These are phyloP conservation scores for Sanghuangporus weigelae DNA, from an alignment of 1,284 basidiomycete genomes.

Conservation along the genomic window DNA sequence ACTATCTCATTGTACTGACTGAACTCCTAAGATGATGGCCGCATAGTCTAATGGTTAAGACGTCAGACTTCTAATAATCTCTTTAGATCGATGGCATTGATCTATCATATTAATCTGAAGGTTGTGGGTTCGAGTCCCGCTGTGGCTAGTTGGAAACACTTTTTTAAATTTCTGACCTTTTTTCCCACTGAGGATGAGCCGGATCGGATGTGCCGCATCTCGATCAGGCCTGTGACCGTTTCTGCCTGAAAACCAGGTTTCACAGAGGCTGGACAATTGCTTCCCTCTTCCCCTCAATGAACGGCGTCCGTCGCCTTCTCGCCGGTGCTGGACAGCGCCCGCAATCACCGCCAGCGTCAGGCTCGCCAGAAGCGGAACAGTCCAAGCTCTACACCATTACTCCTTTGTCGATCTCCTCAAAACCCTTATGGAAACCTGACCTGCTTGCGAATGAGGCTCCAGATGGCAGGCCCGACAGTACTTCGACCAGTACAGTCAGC, in stretches of 20 bases:
- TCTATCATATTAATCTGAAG: constrained; percentile 8
- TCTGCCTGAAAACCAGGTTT: neutral
- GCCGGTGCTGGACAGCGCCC: constrained; percentile 29
- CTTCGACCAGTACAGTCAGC: constrained; percentile 13
- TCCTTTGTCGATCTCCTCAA: constrained; percentile 41
- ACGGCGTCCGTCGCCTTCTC: constrained; percentile 22
- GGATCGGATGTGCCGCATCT: neutral
- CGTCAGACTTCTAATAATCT: constrained; percentile 16
- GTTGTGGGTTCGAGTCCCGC: constrained; percentile 20
- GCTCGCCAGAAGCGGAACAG: constrained; percentile 21
- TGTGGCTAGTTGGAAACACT: constrained; percentile 8
- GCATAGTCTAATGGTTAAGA: constrained; percentile 19
- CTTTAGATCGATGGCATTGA: neutral
- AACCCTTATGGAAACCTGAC: constrained; percentile 16
- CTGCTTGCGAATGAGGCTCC: neutral
- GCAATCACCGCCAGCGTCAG: constrained; percentile 40
- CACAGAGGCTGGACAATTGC: neutral
- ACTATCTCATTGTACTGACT: neutral
- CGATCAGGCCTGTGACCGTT: neutral
- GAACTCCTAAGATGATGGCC: neutral
- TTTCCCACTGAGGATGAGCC: too few relatives aligned
- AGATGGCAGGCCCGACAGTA: constrained; percentile 7
- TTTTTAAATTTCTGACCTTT: neutral
- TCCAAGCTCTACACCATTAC: constrained; percentile 34
- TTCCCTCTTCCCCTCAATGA: constrained; percentile 17